Base-by-base conservation (phyloP, 116 monocot genomes). In the Trichopus zeylanicus region DNA sequence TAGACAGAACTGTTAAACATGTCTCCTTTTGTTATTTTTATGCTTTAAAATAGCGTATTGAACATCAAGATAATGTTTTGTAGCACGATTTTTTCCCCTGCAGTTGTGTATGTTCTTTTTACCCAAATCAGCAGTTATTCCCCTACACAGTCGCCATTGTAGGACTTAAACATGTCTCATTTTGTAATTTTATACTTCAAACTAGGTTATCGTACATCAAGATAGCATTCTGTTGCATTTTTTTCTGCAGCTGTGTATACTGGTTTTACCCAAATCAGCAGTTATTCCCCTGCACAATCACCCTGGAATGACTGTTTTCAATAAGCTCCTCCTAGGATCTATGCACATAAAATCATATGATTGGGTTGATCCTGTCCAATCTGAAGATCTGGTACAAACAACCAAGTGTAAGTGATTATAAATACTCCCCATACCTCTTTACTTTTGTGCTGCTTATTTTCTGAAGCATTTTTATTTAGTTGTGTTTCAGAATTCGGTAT, bases 231-330 rank as follows among this genome's bases (percentile, higher is more conserved):
- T 31, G 24, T 11, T 56, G 23, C 7, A 18, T 39, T 10, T 56
- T 24, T 1, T 34, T 51, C 21, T 49, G 59, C 79, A 89, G 89
- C 75, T 89, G 64, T 78, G 84, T 26, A 65, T 89, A 29, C 81
- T 84, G 73, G 84, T 81, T 39, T 61, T 89, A 57, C 84, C 78
- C 5, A 73, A 78, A 31, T 56, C 52, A 20, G 84, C 78, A 6
- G 81, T 84, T 11, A 89, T 89, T 37, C 89, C 89, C 18, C 84
- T 89, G 4, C 89, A 89, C 54, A 78, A 89, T 60, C 89, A 89
- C 42, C 89, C 89, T 2, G 89, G 78, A 3, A 89, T 89, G 89
- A 89, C 84, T 24, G 89, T 89, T 21, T 89, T 84, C 70, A 75
- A 72, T 70, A 84, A 89, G 51, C 60, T 89, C 3, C 78, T 89